These are phyloP conservation scores for Penicillium bialowiezense DNA, from an alignment of 495 filamentous ascomycete genomes.

Conservation along the genomic window DNA sequence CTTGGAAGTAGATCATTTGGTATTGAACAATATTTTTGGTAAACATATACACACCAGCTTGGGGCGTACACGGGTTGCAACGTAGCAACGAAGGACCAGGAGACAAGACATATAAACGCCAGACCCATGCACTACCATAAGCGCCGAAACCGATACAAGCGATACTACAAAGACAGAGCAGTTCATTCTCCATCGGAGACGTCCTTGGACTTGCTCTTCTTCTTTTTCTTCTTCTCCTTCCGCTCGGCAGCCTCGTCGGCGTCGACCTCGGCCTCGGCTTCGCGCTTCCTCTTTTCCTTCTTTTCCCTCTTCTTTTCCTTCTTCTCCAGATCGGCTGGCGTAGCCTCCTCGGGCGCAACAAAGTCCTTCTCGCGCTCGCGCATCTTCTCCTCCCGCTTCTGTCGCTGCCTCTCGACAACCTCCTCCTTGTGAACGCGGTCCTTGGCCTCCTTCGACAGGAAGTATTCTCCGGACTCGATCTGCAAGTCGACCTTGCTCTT, in stretches of 20 bases:
- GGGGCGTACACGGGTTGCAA: slow-evolving; percentile 8
- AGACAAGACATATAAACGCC: slow-evolving; percentile 25
- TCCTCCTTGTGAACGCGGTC: slow-evolving; percentile 77
- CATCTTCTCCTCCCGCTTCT: slow-evolving; percentile 87
- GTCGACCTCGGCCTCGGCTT: slow-evolving; percentile 35
- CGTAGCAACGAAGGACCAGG: slow-evolving; percentile 11
- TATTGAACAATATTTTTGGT: slow-evolving; percentile 16
- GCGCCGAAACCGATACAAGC: slow-evolving; percentile 27
- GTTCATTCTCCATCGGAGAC: slow-evolving; percentile 32
- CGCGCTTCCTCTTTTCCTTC: slow-evolving; percentile 43
- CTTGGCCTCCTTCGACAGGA: slow-evolving; percentile 87
- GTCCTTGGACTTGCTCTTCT: slow-evolving; percentile 45
- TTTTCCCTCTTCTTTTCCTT: slow-evolving; percentile 54
- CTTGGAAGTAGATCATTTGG: slow-evolving; percentile 6
- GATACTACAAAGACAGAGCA: slow-evolving; percentile 14
- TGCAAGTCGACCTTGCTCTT: slow-evolving; percentile 98
- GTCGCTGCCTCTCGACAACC: slow-evolving; percentile 73
- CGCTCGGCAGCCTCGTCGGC: slow-evolving; percentile 34
- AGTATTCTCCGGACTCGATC: slow-evolving; percentile 98
- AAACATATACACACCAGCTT: slow-evolving; percentile 15
- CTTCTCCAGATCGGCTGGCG: slow-evolving; percentile 46
- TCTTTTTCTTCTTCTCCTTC: slow-evolving; percentile 47
- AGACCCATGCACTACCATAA: slow-evolving; percentile 34
- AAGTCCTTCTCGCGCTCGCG: slow-evolving; percentile 81
- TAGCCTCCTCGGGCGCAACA: slow-evolving; percentile 74